Base-by-base conservation (phyloP, 73 alveolate genomes). In the Stentor coeruleus region DNA sequence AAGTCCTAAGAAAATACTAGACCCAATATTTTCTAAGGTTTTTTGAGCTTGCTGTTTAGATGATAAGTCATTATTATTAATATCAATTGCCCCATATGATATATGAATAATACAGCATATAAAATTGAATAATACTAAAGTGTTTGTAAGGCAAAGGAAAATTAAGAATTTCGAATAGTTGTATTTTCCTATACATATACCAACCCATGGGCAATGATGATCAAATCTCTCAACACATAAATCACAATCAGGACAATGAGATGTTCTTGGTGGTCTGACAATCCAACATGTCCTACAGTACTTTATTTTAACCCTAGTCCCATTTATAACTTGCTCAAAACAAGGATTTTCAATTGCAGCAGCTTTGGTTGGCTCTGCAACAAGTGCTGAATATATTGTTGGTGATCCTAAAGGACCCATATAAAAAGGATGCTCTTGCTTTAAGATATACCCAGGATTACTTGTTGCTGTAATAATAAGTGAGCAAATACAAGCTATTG, bases 141-240 rank as follows among this genome's bases (percentile, higher is more conserved):
- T 39, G 41, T 60, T 36, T 6, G 87, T 60, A 39, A 40, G n/a
- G n/a, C 0, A 75, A 26, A 72, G 33, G 35, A 39, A 79, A 28
- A 15, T 6, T 66, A 79, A 20, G 59, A 59, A 79, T 30, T 35
- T 26, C 11, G 11, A 35, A 77, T 81, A 81, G 33, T 84, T 84
- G n/a, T 86, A 39, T 38, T 84, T 80, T 0, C 89, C 90, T 30
- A 84, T 59, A 85, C 90, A 84, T 26, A 38, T 84, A 26, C 82
- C 82, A 33, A 84, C 33, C 85, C 88, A 84, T 30, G 90, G 90
- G 66, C 89, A 84, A 66, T 84, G 90, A 81, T 84, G 90, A 42
- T 84, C 90, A 26, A 38, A 81, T 31, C 58, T 15, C 59, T 84
- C 89, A 31, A 82, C 87, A 28, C 90, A 84, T 6, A 55, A 26